Evolutionary conservation across 352 stramenopile genomes (phyloP).

Genomic region (Globisporangium parvum): DNA sequence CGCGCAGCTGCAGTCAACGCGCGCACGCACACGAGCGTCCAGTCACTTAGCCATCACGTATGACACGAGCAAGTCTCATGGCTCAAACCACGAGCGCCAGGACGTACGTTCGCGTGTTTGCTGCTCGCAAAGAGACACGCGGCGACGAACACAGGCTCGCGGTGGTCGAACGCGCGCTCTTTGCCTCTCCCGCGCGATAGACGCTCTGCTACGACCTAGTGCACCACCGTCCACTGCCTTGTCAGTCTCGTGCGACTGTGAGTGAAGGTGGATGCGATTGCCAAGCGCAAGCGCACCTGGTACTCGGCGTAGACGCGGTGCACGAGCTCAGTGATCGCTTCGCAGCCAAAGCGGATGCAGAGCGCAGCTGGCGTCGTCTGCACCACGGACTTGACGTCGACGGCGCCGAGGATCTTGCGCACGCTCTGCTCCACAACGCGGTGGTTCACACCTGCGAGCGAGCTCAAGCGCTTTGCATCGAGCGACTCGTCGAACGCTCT

Average conservation of each 20-base stretch:
- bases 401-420: constrained; percentile 44
- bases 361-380: constrained; percentile 44
- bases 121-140: constrained; percentile 63
- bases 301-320: constrained; percentile 55
- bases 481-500: constrained; percentile 41
- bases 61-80: no score
- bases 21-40: not conserved
- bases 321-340: constrained; percentile 56
- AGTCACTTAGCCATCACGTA: no score
- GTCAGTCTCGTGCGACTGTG: no score
- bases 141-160: constrained; percentile 50
- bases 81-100: not conserved
- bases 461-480: constrained; percentile 35
- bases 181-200: constrained; percentile 18
- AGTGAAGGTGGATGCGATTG: no score
- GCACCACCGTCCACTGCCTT: no score
- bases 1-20: constrained; percentile 27
- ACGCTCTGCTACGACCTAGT: constrained; percentile 22
- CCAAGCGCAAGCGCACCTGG: no score
- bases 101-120: constrained; percentile 47
- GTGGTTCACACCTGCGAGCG: constrained; percentile 31
- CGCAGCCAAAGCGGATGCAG: constrained; percentile 71
- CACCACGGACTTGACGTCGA: constrained; percentile 38
- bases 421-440: constrained; percentile 40
- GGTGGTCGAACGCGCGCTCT: constrained; percentile 24